Evolutionary conservation across 2,329 filamentous ascomycete species (phyloP).

Genomic region (Claviceps fusiformis): DNA sequence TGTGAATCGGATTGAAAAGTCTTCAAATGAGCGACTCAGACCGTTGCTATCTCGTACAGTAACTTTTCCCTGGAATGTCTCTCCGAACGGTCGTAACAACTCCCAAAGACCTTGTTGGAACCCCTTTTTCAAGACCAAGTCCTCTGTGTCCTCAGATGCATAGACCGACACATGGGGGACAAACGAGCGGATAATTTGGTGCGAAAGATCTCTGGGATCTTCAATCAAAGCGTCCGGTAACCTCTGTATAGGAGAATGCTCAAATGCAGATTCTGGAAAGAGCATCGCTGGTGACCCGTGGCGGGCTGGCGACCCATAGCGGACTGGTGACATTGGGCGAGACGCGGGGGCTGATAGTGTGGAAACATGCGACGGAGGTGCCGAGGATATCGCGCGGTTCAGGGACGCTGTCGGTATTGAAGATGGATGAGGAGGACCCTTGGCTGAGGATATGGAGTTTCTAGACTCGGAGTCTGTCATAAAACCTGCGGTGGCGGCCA

Average conservation of each 20-base stretch:
- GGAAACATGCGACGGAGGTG: slow-evolving; percentile 50
- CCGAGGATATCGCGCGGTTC: slow-evolving; percentile 40
- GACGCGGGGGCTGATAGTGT: slow-evolving; percentile 56
- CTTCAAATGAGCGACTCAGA: slow-evolving; percentile 68
- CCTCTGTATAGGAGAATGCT: slow-evolving; percentile 28
- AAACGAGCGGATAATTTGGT: slow-evolving; percentile 69
- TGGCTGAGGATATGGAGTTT: slow-evolving; percentile 38
- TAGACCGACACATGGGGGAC: slow-evolving; percentile 81
- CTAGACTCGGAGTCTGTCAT: slow-evolving; percentile 46
- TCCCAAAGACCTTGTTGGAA: slow-evolving; percentile 72
- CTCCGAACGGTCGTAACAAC: slow-evolving; percentile 80
- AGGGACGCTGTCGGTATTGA: slow-evolving; percentile 42
- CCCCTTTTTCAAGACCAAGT: slow-evolving; percentile 69
- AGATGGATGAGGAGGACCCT: slow-evolving; percentile 31
- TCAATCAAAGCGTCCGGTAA: slow-evolving; percentile 30
- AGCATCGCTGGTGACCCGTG: slow-evolving; percentile 43
- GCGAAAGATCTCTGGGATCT: slow-evolving; percentile 40
- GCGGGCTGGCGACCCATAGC: slow-evolving; percentile 23
- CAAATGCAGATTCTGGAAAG: slow-evolving; percentile 46
- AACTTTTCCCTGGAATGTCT: slow-evolving; percentile 75
- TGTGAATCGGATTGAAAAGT: slow-evolving; percentile 80
- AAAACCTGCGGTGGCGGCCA: slow-evolving; percentile 41
- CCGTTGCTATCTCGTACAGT: slow-evolving; percentile 84
- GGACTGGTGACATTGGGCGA: slow-evolving; percentile 53
- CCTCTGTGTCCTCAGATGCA: slow-evolving; percentile 75